A percentile compares a stretch with the other conserved stretches of the same genome.
These are phyloP conservation scores for Blastobotrys parvus DNA, from an alignment of 805 yeast species.

Conservation along the genomic window DNA sequence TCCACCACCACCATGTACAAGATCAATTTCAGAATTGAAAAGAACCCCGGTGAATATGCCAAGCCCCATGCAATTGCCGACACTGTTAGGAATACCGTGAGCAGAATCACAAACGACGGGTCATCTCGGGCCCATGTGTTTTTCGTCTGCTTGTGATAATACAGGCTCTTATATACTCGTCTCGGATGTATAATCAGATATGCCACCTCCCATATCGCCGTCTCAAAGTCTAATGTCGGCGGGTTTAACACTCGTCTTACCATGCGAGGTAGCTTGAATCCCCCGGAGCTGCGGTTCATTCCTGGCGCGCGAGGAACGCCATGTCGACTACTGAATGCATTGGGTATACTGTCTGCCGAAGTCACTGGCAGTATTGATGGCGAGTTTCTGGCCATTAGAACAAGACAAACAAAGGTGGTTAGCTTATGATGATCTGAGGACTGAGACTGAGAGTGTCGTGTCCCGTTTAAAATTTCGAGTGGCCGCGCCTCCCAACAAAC, in stretches of 20 bases:
- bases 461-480: too few species aligned
- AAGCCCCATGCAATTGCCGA: constrained; percentile 89
- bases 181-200: constrained; percentile 67
- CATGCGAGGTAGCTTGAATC: constrained; percentile 19
- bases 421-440: too few species aligned
- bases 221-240: constrained; percentile 80
- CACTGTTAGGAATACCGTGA: constrained; percentile 55
- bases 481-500: too few species aligned
- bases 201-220: constrained; percentile 86
- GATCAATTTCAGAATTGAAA: constrained; percentile 57
- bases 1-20: constrained; percentile 80
- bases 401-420: too few species aligned
- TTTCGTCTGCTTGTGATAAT: constrained; percentile 72
- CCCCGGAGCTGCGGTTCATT: background rate
- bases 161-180: constrained; percentile 72
- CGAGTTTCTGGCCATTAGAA: background rate
- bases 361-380: background rate
- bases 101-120: constrained; percentile 73
- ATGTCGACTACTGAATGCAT: background rate
- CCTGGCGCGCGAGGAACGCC: constrained; percentile 1
- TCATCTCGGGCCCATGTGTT: constrained; percentile 85
- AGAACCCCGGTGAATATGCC: constrained; percentile 58
- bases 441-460: too few species aligned
- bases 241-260: constrained; percentile 51
- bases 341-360: background rate